These are phyloP conservation scores for Lipomyces yamadae DNA, from an alignment of 805 yeast species.

Conservation along the genomic window DNA sequence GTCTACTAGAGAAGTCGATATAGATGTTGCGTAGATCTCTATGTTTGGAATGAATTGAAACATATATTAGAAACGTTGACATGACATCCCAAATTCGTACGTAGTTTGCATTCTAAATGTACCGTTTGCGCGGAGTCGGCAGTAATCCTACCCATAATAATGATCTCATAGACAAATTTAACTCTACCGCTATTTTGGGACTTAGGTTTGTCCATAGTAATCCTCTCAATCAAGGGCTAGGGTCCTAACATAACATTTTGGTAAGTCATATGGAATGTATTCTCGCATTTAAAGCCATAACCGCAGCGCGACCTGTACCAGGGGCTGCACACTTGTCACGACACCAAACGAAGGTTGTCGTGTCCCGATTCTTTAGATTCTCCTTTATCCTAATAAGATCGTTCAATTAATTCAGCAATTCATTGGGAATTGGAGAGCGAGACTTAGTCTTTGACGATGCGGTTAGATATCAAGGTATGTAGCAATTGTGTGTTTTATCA, in stretches of 20 bases:
- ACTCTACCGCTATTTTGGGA: not conserved
- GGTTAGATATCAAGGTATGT: slow-evolving; percentile 54
- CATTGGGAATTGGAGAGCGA: not conserved
- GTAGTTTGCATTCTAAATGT: too few species aligned
- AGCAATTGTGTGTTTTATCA: not conserved
- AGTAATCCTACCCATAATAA: not conserved
- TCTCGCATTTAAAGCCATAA: not conserved
- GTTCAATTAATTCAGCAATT: not conserved
- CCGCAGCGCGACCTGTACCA: not conserved
- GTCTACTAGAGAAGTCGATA: not conserved
- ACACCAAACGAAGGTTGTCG: too few species aligned
- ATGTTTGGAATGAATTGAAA: too few species aligned
- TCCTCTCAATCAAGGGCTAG: too few species aligned
- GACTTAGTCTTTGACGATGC: slow-evolving; percentile 47
- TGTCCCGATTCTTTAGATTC: too few species aligned
- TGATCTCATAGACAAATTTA: not conserved
- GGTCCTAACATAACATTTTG: too few species aligned
- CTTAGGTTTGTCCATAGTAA: not conserved
- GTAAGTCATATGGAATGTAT: too few species aligned
- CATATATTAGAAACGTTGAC: too few species aligned
- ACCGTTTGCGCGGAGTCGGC: too few species aligned
- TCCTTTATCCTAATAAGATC: not conserved
- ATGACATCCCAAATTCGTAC: too few species aligned
- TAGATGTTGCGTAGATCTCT: not conserved
- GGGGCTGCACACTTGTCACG: not conserved